Evolutionary conservation across 306 rosid species (phyloP), one percentile per base, ranked within the genome.

Genomic region (Crotalaria pallida): DNA sequence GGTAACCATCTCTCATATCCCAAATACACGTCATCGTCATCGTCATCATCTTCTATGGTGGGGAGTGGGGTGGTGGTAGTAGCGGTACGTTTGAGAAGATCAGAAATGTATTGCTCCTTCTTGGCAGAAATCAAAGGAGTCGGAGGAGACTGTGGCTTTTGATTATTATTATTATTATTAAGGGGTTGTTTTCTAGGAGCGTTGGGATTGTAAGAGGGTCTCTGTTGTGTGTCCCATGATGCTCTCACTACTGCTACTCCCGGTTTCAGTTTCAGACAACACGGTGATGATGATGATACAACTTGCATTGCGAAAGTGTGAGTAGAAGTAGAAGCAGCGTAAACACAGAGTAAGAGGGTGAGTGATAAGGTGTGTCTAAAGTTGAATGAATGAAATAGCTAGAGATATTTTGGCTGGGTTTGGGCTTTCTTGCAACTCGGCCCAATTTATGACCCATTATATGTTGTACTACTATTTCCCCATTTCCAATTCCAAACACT

Each of bases 1-100:
- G 98, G 98, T 23, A 87, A 69, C 98, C 98, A 94, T 50, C 44
- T 83, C 17, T 94, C 98, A 17, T 72, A 89, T 31, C 97, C 98
- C 83, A 90, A 56, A 69, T 90, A 88, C 8, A 58, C 58, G 18
- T 83, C 88, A 61, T 75, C 84, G 33, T 45, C 44, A 34, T 76
- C 65, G 13, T 67, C 13, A 12, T n/a, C 12, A 22, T 74, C 21
- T 36, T 67, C 36, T 40, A 51, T 23, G 21, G 55, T 36, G 16
- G 86, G 63, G 47, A 36, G 65, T 60, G 76, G 87, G 43, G 53
- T 27, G 15, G 87, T 58, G 38, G 29, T 69, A 56, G 77, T 84
- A 43, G 43, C 71, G 64, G 61, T 44, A 50, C 90, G 96, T 26
- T 86, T 86, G 78, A 90, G 96, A 27, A 90, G 88, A 56, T 90